Evolutionary conservation across 2,329 filamentous ascomycete species (phyloP).

Genomic region (Coleophoma crateriformis): DNA sequence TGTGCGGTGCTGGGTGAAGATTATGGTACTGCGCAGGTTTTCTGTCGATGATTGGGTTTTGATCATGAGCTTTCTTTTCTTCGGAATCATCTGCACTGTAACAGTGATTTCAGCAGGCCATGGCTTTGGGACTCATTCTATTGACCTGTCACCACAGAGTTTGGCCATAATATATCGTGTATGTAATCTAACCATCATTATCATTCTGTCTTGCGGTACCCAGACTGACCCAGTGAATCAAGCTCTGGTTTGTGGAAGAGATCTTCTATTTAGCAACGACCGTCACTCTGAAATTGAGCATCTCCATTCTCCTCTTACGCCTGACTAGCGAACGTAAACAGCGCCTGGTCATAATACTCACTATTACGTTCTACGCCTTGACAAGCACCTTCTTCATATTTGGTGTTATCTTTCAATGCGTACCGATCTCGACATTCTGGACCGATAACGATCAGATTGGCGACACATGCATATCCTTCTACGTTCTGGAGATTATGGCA

Average conservation of each 20-base stretch:
- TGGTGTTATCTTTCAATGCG: slow-evolving; percentile 10
- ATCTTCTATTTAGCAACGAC: slow-evolving; percentile 2
- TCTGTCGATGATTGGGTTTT: background rate
- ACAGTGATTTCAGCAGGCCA: background rate
- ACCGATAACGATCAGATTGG: background rate
- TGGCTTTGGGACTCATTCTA: background rate
- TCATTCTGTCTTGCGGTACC: background rate
- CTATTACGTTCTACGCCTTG: slow-evolving; percentile 9
- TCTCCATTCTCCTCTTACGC: background rate
- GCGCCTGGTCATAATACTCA: background rate
- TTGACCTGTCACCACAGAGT: background rate
- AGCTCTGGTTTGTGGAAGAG: slow-evolving; percentile 1
- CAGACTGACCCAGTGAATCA: background rate
- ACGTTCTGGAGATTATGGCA: background rate
- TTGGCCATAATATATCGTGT: background rate
- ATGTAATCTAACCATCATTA: background rate
- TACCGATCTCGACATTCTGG: slow-evolving; percentile 2
- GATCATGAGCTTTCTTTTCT: background rate
- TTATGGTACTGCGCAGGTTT: background rate
- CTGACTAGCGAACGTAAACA: background rate
- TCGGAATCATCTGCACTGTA: background rate
- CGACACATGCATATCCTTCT: background rate
- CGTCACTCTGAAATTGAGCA: slow-evolving; percentile 1
- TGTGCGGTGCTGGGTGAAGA: background rate
- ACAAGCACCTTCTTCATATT: slow-evolving; percentile 22